Evolutionary conservation across 305 asterid species (phyloP), one percentile per base, ranked within the genome.

Genomic region (Fraxinus floribunda): DNA sequence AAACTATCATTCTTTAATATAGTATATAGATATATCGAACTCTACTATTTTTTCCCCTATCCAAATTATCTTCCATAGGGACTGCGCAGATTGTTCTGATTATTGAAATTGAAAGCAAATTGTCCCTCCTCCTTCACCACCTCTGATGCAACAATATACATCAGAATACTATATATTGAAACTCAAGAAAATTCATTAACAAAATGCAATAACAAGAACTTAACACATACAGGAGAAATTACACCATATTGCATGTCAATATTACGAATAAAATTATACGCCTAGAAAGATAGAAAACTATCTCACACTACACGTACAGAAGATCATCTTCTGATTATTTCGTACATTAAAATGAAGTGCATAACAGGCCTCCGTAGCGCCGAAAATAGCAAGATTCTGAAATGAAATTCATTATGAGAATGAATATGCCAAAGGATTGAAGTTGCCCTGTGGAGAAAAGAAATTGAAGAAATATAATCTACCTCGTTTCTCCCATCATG

Each of bases 401-500:
- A 57, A 1, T 7, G 26, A 84, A 18, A 57, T 57, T 57, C 68
- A 57, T 57, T 57, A 57, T 18, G 68, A 57, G 76, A 39, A 79
- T 36, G 46, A 30, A 82, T 72, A 57, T 88, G 93, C 93, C 93
- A 90, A 90, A 90, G 92, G 90, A 84, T 85, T 71, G 89, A 82
- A 81, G 87, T 90, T 90, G 93, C 93, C 93, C 93, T 84, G 88
- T 18, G 81, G 75, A 87, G 82, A 83, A 81, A 71, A 0, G 30
- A 16, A 11, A 16, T 11, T 41, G 49, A 41, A 41, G 49, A 41
- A 41, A 41, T 55, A 30, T 72, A 77, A 78, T 39, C 70, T 49
- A 41, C 78, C 77, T 49, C 81, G 16, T 22, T 34, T 68, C 18
- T 60, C 83, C 66, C 84, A 76, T 26, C 55, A 30, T 35, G 55